These are phyloP conservation scores for Adenanthera pavonina DNA, from an alignment of 306 rosid species.

Conservation along the genomic window DNA sequence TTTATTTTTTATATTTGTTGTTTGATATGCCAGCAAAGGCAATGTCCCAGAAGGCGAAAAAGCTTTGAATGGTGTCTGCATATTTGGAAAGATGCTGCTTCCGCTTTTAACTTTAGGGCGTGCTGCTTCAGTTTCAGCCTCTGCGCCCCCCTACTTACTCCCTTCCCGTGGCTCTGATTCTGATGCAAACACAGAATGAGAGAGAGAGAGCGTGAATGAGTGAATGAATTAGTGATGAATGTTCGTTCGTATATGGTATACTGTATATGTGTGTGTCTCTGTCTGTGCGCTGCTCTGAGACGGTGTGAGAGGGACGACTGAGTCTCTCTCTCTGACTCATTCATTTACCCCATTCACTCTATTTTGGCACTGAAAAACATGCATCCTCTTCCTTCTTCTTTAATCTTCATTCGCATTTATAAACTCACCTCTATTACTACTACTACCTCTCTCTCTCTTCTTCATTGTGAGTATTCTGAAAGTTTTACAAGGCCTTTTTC, in stretches of 20 bases:
- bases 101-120: conserved; percentile 14
- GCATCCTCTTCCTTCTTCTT: conserved; percentile 19
- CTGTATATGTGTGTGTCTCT: conserved; percentile 39
- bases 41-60: conserved; percentile 21
- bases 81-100: conserved; percentile 66
- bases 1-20: too few relatives aligned
- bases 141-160: conserved; percentile 48
- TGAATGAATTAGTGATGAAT: conserved; percentile 40
- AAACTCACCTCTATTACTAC: conserved; percentile 22
- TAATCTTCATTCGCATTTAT: conserved; percentile 59
- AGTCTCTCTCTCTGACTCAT: conserved; percentile 50
- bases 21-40: not conserved
- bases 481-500: not conserved
- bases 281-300: not conserved
- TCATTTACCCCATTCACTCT: conserved; percentile 42
- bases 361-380: conserved; percentile 94
- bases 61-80: conserved; percentile 71
- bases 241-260: conserved; percentile 33
- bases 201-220: conserved; percentile 22
- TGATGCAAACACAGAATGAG: conserved; percentile 38
- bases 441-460: conserved; percentile 24
- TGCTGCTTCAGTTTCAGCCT: conserved; percentile 26
- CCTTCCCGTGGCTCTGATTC: conserved; percentile 70
- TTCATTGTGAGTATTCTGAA: conserved; percentile 21
- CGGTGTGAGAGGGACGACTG: conserved; percentile 70